A percentile compares a stretch with the other conserved stretches of the same genome.
phyloP scores from a whole-genome alignment of 768 basidiomycete species.

The Pleurotus ostreatus region DNA sequence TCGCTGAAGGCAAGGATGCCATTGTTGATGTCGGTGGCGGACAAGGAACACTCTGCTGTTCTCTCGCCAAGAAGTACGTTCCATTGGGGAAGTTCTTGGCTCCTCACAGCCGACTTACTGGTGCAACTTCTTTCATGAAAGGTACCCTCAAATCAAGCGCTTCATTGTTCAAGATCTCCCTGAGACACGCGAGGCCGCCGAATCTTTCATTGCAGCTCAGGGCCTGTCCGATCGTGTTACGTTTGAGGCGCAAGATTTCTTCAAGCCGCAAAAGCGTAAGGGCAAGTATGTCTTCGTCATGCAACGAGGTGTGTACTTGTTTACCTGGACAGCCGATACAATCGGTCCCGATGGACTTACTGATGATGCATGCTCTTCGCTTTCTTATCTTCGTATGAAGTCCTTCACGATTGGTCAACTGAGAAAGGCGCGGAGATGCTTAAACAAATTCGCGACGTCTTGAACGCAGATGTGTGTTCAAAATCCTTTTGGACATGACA shows the following conservation, averaged over 20 bases:
- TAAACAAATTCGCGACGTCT: conserved; percentile 27
- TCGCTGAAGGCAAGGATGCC: conserved; percentile 29
- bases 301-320: conserved; percentile 25
- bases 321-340: no score
- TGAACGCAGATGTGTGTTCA: conserved; percentile 26
- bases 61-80: conserved; percentile 30
- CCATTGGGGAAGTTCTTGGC: neutral
- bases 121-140: conserved; percentile 8
- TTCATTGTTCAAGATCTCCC: conserved; percentile 36
- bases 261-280: conserved; percentile 35
- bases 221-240: conserved; percentile 26
- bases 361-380: neutral
- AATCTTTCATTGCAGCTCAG: conserved; percentile 28
- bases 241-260: conserved; percentile 36
- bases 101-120: neutral
- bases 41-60: conserved; percentile 34
- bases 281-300: conserved; percentile 35
- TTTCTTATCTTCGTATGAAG: conserved; percentile 12
- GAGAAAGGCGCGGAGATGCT: conserved; percentile 34
- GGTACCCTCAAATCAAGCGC: conserved; percentile 32
- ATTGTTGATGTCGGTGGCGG: conserved; percentile 39
- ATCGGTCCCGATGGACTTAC: no score
- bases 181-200: conserved; percentile 29
- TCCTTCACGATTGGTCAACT: conserved; percentile 35
- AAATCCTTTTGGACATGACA: neutral